Evolutionary conservation across 345 rosid genomes (phyloP).

Genomic region (Populus euphratica): DNA sequence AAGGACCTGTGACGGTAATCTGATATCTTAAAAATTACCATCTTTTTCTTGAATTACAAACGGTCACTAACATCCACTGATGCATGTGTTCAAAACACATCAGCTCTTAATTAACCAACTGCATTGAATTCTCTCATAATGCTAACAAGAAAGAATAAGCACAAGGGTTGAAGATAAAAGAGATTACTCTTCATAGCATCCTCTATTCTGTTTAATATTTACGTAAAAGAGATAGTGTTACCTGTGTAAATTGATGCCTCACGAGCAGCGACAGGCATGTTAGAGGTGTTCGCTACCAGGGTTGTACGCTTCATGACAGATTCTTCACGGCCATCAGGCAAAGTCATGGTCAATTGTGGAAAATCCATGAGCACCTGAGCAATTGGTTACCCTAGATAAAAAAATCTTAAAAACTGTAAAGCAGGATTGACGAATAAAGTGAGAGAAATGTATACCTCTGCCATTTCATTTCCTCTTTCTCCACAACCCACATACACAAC

Average conservation of each 20-base stretch:
- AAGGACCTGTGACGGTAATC: not conserved
- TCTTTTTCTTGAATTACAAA: not conserved
- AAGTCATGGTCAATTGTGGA: conserved; percentile 99
- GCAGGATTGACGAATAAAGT: conserved; percentile 1
- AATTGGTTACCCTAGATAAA: not conserved
- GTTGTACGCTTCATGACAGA: conserved; percentile 99
- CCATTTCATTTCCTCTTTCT: conserved; percentile 99
- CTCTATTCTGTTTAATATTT: not conserved
- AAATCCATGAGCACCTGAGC: conserved; percentile 98
- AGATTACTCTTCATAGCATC: conserved; percentile 1
- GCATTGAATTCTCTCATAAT: not conserved
- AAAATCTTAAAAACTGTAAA: conserved; percentile 7
- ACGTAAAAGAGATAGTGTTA: conserved; percentile 8
- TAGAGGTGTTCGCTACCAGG: conserved; percentile 98
- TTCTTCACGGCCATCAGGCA: conserved; percentile 99
- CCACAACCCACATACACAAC: conserved; percentile 99
- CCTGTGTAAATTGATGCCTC: conserved; percentile 99
- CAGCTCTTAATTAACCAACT: not conserved
- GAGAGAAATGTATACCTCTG: conserved; percentile 57
- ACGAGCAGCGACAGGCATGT: conserved; percentile 99
- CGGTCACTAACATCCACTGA: not conserved
- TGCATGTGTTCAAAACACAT: not conserved
- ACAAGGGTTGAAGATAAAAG: not conserved
- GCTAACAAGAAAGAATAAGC: not conserved
- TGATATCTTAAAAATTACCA: not conserved